Evolutionary conservation across 78 protist species (phyloP).

Genomic region (Andalucia godoyi): DNA sequence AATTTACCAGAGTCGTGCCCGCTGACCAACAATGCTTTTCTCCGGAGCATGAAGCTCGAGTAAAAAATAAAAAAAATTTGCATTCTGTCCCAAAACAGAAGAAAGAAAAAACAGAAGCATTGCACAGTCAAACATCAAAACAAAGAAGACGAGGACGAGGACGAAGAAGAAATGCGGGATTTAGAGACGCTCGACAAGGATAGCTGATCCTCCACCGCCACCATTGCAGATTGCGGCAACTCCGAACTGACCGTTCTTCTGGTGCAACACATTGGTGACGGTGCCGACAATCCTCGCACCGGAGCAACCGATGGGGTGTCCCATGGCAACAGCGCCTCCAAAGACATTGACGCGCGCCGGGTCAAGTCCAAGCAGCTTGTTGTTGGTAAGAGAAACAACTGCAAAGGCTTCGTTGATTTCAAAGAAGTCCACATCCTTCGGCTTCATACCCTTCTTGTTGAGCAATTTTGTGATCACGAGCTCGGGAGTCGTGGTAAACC

Average conservation of each 20-base stretch:
- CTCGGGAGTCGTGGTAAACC: conserved; percentile 85
- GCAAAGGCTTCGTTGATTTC: conserved; percentile 96
- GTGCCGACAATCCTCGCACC: conserved; percentile 85
- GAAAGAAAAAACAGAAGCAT: too few species aligned
- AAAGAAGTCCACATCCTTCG: conserved; percentile 43
- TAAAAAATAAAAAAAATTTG: too few species aligned
- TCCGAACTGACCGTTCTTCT: conserved; percentile 35
- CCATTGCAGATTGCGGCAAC: conserved; percentile 90
- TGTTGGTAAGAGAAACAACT: conserved; percentile 72
- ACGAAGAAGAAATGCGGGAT: too few species aligned
- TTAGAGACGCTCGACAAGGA: conserved; percentile 56
- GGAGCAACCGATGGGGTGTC: conserved; percentile 97
- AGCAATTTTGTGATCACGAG: conserved; percentile 59
- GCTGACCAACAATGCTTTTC: too few species aligned
- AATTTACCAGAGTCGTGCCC: too few species aligned
- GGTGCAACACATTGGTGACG: conserved; percentile 10
- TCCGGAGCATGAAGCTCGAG: too few species aligned
- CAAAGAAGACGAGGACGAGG: too few species aligned
- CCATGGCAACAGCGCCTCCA: conserved; percentile 96
- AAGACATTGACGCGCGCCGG: conserved; percentile 74
- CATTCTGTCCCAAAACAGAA: too few species aligned
- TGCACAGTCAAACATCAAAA: too few species aligned
- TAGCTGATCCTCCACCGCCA: conserved; percentile 89
- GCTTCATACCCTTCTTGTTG: neutral
- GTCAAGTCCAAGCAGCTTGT: conserved; percentile 47